phyloP scores from a whole-genome alignment of 2,329 filamentous ascomycete genomes.

The Ceratocystiopsis minuta region DNA sequence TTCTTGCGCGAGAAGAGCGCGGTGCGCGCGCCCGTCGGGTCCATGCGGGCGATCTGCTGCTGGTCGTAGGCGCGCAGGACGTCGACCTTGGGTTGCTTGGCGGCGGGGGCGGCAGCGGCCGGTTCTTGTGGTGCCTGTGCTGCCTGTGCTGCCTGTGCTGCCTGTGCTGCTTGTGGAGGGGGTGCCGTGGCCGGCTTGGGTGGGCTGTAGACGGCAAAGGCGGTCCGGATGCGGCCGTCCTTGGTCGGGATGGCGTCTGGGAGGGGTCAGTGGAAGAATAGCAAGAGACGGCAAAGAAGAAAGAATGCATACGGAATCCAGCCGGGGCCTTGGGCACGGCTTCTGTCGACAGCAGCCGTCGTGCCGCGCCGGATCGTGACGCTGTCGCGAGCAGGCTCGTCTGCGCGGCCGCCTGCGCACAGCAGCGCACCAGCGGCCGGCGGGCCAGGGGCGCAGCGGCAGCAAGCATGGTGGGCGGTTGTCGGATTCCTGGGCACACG shows the following conservation, averaged over 20 bases:
- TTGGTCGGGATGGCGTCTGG: conserved; percentile 7
- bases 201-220: conserved; percentile 30
- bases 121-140: too few species aligned
- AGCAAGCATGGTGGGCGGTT: conserved; percentile 1
- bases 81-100: conserved; percentile 18
- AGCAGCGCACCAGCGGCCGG: conserved; percentile 4
- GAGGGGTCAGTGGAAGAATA: not conserved
- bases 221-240: conserved; percentile 16
- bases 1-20: conserved; percentile 65
- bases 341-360: not conserved
- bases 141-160: too few species aligned
- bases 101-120: conserved; percentile 4
- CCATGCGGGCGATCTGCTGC: conserved; percentile 55
- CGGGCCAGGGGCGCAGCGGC: conserved; percentile 5
- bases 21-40: conserved; percentile 68
- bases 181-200: conserved; percentile 2
- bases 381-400: too few species aligned
- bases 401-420: conserved; percentile 1
- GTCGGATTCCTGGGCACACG: not conserved
- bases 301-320: conserved; percentile 1
- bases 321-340: not conserved
- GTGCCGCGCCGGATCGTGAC: not conserved
- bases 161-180: conserved; percentile 1
- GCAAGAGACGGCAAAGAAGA: not conserved
- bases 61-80: conserved; percentile 50